Evolutionary conservation across 1,139 yeast genomes (phyloP).

Genomic region (Yamadazyma triangularis): DNA sequence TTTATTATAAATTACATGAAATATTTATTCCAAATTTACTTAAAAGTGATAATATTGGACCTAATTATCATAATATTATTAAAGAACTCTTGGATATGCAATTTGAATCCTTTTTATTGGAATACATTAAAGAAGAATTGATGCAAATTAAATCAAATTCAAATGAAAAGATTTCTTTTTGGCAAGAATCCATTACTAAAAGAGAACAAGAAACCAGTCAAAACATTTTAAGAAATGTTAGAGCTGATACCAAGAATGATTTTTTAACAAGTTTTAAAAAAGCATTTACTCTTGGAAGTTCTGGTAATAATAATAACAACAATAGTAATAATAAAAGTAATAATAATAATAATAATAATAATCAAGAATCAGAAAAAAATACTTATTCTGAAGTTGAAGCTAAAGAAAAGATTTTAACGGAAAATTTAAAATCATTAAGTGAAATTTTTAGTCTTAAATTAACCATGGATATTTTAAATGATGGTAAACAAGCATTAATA

Average conservation of each 20-base stretch:
- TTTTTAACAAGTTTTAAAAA: slow-evolving; percentile 58
- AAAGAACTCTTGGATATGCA: slow-evolving; percentile 44
- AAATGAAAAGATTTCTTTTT: slow-evolving; percentile 22
- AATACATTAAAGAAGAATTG: slow-evolving; percentile 47
- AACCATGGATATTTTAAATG: slow-evolving; percentile 33
- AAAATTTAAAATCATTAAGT: slow-evolving; percentile 38
- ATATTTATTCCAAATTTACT: slow-evolving; percentile 22
- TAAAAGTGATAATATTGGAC: slow-evolving; percentile 32
- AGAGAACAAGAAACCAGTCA: slow-evolving; percentile 40
- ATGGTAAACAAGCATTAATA: slow-evolving; percentile 32
- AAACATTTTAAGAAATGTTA: slow-evolving; percentile 36
- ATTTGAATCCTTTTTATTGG: slow-evolving; percentile 43
- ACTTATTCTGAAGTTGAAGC: slow-evolving; percentile 40
- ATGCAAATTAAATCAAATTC: slow-evolving; percentile 23
- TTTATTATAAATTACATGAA: slow-evolving; percentile 25
- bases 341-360: slow-evolving; percentile 10
- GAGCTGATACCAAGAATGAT: slow-evolving; percentile 40
- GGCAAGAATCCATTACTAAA: slow-evolving; percentile 32
- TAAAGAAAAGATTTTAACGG: slow-evolving; percentile 40
- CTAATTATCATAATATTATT: slow-evolving; percentile 25
- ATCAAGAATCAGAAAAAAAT: slow-evolving; percentile 14
- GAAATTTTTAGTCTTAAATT: slow-evolving; percentile 39
- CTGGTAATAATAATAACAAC: too few relatives aligned
- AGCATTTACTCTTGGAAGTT: slow-evolving; percentile 45
- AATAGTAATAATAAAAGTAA: too few relatives aligned